Conservation (phyloP, 2,329 filamentous ascomycete species). For the Claviceps purpurea region DNA sequence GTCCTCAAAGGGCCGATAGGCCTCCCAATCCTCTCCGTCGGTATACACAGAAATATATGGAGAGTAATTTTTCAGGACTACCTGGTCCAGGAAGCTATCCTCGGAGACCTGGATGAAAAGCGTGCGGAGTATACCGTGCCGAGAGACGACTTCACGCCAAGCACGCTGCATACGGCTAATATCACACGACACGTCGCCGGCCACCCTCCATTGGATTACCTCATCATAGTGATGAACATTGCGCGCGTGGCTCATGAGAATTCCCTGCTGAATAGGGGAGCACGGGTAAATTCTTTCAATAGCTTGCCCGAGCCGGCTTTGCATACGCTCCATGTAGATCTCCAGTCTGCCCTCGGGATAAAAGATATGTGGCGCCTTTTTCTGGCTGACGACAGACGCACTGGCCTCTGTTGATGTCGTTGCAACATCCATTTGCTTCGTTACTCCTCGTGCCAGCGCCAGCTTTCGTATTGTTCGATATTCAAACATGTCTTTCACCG, state of each 20-base stretch:
- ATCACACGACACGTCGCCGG: background rate
- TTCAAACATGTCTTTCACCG: background rate
- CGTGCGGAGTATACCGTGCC: conserved; percentile 4
- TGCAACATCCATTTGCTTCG: background rate
- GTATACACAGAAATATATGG: background rate
- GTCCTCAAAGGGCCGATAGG: background rate
- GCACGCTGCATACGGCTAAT: conserved; percentile 5
- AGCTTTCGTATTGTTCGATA: background rate
- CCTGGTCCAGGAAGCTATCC: background rate
- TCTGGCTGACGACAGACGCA: too few species aligned
- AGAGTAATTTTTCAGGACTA: background rate
- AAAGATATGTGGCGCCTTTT: background rate
- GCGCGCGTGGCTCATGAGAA: conserved; percentile 19
- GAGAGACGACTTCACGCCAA: conserved; percentile 6
- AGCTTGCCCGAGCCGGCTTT: background rate
- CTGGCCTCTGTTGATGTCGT: background rate
- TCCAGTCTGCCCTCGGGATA: background rate
- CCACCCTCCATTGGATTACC: background rate
- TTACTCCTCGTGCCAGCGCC: background rate
- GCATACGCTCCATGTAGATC: background rate
- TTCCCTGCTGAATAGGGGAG: conserved; percentile 23
- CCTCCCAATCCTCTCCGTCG: background rate
- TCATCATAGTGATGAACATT: conserved; percentile 5
- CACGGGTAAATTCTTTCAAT: conserved; percentile 23
- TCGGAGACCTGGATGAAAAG: background rate